Base-by-base conservation (phyloP, 2,329 filamentous ascomycete genomes). In the Scolecobasidium constrictum region DNA sequence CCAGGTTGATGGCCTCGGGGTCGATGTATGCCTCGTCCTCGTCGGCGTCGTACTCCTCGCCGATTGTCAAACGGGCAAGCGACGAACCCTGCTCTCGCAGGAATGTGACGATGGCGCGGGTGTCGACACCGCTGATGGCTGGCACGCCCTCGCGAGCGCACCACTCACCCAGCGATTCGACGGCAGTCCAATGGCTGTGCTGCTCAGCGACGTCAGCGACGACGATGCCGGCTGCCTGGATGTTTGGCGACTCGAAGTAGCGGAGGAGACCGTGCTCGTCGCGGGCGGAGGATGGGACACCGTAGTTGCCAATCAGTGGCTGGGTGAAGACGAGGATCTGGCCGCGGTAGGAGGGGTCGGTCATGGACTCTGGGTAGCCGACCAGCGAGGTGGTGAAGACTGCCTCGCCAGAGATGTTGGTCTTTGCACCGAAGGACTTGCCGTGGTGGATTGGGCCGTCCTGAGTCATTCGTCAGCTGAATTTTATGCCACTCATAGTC, bases 321-420 rank as follows among this genome's bases (percentile, higher is more conserved):
- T 95, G 88, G 52, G 92, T 98, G 73, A 96, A 95, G 65, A 96
- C 90, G 54, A 98, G 74, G 53, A 98, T 96, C 71, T 98, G 92
- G 52, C 92, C 77, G 52, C 77, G 76, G 62, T 81, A 81, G 44
- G 77, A 81, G 11, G 77, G 77, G 52, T 81, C 77, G 56, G 77
- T 79, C 68, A 81, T 69, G 36, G 77, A 95, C 72, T 98, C 92
- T 53, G 92, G 92, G 64, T 98, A 98, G 56, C 92, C 92, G 46
- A 98, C 92, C 44, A 96, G 79, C 18, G 90, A 95, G 47, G 92
- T 96, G 49, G 92, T 96, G 73, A 98, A 98, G 62, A 96, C 92
- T 36, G 92, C 92, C 71, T 98, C 92, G 54, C 92, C 92, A 49
- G 88, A 94, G 60, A 96, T 85, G 73, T 95, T 98, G 63, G 83